Base-by-base conservation (phyloP, 75 land plant genomes). In the Ceratopteris richardii region DNA sequence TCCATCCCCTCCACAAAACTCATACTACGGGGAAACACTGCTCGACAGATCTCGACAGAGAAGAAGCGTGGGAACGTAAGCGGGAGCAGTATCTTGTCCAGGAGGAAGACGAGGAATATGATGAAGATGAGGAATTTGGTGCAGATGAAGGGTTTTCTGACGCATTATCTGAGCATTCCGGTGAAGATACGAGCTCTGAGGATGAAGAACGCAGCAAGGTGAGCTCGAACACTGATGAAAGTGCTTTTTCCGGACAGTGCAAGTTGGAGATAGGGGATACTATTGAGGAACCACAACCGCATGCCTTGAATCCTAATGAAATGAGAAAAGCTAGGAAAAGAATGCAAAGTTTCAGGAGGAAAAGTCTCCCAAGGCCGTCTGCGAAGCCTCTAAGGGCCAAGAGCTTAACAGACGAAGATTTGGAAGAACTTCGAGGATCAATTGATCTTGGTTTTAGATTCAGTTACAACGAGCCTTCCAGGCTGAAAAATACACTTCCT, bases 401-500 rank as follows among this genome's bases (percentile, higher is more conserved):
- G 71, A 82, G 85, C 66, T 55, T 82, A 63, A 82, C 85, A 2
- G 83, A 80, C 17, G 86, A 80, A 29, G 87, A 84, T 44, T 62
- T 84, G 20, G 87, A 77, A 33, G 87, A 84, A 81, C 53, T 84
- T 27, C 77, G 75, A 33, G 87, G 87, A 40, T 80, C 81, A 51
- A n/a, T 81, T 31, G 87, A 84, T 67, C 65, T 84, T 12, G 87
- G 87, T 0, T 84, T 84, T 56, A 85, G 87, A 29, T 84, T 84
- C 47, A 66, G 63, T 59, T 80, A 79, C 44, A 85, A 81, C 19
- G 80, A 82, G 64, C 75, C 71, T n/a, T 83, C 80, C 0, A 79
- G 73, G 62, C 72, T 84, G 29, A 77, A 78, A 44, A 77, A 65
- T 57, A 84, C 87, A 19, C 52, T 84, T 36, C 87, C 87, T 46